A percentile compares a stretch with the other conserved stretches of the same genome.
phyloP scores from a whole-genome alignment of 164 flowering plant species.

The Malania oleifera region DNA sequence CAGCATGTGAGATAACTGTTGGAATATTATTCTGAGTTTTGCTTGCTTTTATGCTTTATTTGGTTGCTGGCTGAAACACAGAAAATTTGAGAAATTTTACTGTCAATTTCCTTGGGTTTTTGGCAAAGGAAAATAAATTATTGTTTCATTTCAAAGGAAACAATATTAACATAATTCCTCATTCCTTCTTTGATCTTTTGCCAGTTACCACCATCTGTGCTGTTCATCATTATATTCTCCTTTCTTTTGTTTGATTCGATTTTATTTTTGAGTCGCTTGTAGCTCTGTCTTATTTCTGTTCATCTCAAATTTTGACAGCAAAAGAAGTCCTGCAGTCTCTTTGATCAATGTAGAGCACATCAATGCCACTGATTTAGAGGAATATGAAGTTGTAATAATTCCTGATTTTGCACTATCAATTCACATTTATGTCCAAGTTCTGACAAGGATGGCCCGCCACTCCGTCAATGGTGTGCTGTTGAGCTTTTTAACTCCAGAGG shows the following conservation, averaged over 20 bases:
- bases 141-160: too few relatives aligned
- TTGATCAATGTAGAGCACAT: conserved; percentile 24
- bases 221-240: not conserved
- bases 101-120: too few relatives aligned
- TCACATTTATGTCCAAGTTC: conserved; percentile 28
- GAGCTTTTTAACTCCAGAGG: conserved; percentile 25
- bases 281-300: not conserved
- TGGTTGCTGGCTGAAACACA: too few relatives aligned
- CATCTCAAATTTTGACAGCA: conserved; percentile 12
- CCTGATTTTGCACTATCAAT: conserved; percentile 20
- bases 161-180: not conserved
- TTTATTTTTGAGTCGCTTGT: too few relatives aligned
- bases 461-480: conserved; percentile 30
- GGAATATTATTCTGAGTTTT: too few relatives aligned
- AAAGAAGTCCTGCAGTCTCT: conserved; percentile 13
- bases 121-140: too few relatives aligned
- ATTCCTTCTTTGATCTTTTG: not conserved
- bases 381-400: conserved; percentile 29
- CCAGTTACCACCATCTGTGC: not conserved
- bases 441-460: conserved; percentile 39
- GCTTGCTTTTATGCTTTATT: too few relatives aligned
- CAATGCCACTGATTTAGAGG: conserved; percentile 15
- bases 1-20: too few relatives aligned
- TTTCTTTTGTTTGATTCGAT: too few relatives aligned
- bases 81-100: too few relatives aligned